Percentiles rank a stretch among this genome's conserved stretches.
Evolutionary conservation across 257 asterid genomes (phyloP).

Genomic region (Solanum megistacrolobum): DNA sequence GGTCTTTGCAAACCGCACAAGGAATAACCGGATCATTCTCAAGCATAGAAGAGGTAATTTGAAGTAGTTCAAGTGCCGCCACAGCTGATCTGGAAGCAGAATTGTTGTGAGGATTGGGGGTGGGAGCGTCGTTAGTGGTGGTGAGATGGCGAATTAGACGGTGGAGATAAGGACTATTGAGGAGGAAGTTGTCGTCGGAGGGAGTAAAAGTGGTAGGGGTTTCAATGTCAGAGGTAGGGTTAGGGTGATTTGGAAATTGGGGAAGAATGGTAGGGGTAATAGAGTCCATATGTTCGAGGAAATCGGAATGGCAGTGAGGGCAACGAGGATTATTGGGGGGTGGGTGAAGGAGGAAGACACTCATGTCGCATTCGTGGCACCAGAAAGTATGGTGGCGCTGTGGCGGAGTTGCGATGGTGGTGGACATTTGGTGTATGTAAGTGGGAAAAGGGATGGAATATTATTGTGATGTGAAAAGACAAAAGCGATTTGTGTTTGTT

Average conservation of each 20-base stretch:
- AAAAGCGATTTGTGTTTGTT: background rate
- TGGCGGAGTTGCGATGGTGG: constrained; percentile 21
- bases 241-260: background rate
- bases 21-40: constrained; percentile 46
- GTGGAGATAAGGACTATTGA: constrained; percentile 58
- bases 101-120: constrained; percentile 21
- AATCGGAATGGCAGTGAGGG: constrained; percentile 78
- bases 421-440: constrained; percentile 15
- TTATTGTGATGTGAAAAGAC: background rate
- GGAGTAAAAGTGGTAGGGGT: constrained; percentile 20
- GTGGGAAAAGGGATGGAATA: constrained; percentile 3
- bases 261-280: constrained; percentile 22
- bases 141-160: constrained; percentile 68
- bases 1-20: constrained; percentile 81
- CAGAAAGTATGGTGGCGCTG: constrained; percentile 65
- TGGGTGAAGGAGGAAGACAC: constrained; percentile 45
- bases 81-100: constrained; percentile 60
- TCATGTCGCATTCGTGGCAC: constrained; percentile 93
- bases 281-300: constrained; percentile 69
- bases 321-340: constrained; percentile 57
- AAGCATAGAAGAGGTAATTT: constrained; percentile 21
- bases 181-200: constrained; percentile 65
- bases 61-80: constrained; percentile 34
- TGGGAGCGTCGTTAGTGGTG: constrained; percentile 28
- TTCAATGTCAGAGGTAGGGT: constrained; percentile 9